These are phyloP conservation scores for Hyaloscypha hepaticicola DNA, from an alignment of 495 filamentous ascomycete genomes.

Conservation along the genomic window DNA sequence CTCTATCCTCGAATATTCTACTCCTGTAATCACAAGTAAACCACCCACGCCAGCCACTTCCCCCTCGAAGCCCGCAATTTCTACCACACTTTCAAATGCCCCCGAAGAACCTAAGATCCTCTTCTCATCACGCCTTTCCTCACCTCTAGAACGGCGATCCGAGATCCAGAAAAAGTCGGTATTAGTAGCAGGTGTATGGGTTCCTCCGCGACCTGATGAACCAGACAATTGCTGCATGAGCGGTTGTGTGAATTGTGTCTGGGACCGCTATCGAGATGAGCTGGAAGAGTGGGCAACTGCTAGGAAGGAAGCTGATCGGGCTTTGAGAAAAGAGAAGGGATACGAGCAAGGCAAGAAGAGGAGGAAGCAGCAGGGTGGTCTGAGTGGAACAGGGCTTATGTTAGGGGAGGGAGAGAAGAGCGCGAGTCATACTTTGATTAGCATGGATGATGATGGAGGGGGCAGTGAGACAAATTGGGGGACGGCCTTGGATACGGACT, in stretches of 20 bases:
- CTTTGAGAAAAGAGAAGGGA: constrained; percentile 36
- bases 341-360: constrained; percentile 44
- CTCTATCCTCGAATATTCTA: constrained; percentile 26
- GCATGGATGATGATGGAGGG: constrained; percentile 82
- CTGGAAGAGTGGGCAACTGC: constrained; percentile 80
- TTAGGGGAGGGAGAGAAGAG: constrained; percentile 36
- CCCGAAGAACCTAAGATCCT: constrained; percentile 19
- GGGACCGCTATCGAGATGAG: constrained; percentile 88
- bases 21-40: constrained; percentile 15
- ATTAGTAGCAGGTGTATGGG: constrained; percentile 72
- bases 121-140: constrained; percentile 31
- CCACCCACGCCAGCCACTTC: constrained; percentile 21
- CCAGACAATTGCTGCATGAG: constrained; percentile 99
- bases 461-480: constrained; percentile 70
- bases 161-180: constrained; percentile 57
- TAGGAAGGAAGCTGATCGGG: constrained; percentile 53
- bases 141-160: constrained; percentile 52
- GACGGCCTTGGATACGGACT: constrained; percentile 40
- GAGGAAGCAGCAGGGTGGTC: constrained; percentile 49
- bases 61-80: constrained; percentile 14
- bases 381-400: constrained; percentile 33
- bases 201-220: constrained; percentile 82
- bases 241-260: constrained; percentile 96
- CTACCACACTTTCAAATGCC: background rate
- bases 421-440: constrained; percentile 44